phyloP scores from a whole-genome alignment of 805 yeast species.

The Ogataea polymorpha region DNA sequence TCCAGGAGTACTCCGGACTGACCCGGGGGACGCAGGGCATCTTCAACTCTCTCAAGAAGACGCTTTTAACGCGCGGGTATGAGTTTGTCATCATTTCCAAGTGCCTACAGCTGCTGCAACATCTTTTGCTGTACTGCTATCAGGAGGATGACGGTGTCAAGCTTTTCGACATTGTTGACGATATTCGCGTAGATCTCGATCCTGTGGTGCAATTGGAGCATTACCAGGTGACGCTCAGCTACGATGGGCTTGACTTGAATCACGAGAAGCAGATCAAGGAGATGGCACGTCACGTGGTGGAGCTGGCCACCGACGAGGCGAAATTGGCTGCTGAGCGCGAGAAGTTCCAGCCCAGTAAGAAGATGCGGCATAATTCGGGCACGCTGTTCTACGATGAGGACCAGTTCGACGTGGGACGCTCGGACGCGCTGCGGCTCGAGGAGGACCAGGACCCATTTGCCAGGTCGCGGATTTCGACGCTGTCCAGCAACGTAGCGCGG shows the following conservation, averaged over 20 bases:
- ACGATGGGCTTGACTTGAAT: slow-evolving; percentile 24
- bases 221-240: slow-evolving; percentile 15
- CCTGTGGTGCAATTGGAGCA: slow-evolving; percentile 13
- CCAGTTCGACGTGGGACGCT: slow-evolving; percentile 9
- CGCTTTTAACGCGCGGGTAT: slow-evolving; percentile 27
- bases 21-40: slow-evolving; percentile 8
- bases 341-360: slow-evolving; percentile 15
- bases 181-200: slow-evolving; percentile 16
- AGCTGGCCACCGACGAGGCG: slow-evolving; percentile 14
- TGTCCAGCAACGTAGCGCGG: slow-evolving; percentile 19
- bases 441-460: slow-evolving; percentile 22
- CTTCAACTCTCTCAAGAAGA: slow-evolving; percentile 24
- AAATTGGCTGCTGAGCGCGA: slow-evolving; percentile 16
- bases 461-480: slow-evolving; percentile 17
- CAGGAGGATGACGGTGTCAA: slow-evolving; percentile 3
- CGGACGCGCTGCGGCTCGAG: slow-evolving; percentile 7
- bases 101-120: slow-evolving; percentile 27
- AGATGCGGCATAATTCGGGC: not conserved
- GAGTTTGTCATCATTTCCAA: slow-evolving; percentile 28
- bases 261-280: slow-evolving; percentile 25
- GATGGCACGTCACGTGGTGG: slow-evolving; percentile 15
- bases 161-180: slow-evolving; percentile 24
- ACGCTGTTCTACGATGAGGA: slow-evolving; percentile 19
- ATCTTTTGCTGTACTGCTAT: slow-evolving; percentile 28
- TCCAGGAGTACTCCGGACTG: slow-evolving; percentile 18